Evolutionary conservation across 2,329 filamentous ascomycete species (phyloP).

Genomic region (Fusarium chuoi): DNA sequence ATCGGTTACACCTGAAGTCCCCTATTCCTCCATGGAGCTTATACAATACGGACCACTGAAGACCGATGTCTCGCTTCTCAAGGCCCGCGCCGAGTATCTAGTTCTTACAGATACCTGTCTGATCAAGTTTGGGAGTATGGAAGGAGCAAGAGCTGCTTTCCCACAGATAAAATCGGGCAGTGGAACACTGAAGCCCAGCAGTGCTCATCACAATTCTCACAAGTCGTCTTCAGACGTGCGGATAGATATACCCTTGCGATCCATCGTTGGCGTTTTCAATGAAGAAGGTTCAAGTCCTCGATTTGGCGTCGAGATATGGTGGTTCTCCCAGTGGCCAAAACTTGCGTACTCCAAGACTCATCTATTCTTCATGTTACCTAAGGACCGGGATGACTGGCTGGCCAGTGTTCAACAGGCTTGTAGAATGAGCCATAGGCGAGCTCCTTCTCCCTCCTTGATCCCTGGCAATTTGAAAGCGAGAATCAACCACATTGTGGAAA

Average conservation of each 20-base stretch:
- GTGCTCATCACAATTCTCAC: slow-evolving; percentile 38
- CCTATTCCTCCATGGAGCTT: slow-evolving; percentile 53
- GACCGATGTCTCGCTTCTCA: slow-evolving; percentile 60
- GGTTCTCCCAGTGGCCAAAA: slow-evolving; percentile 58
- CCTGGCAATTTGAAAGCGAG: slow-evolving; percentile 59
- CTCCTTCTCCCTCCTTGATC: slow-evolving; percentile 51
- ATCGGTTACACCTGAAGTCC: slow-evolving; percentile 44
- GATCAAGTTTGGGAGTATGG: slow-evolving; percentile 60
- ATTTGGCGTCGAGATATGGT: slow-evolving; percentile 67
- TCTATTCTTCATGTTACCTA: slow-evolving; percentile 60
- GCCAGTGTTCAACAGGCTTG: slow-evolving; percentile 57
- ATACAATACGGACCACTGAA: slow-evolving; percentile 60
- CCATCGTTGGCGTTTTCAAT: slow-evolving; percentile 63
- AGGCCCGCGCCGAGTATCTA: slow-evolving; percentile 61
- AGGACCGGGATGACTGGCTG: slow-evolving; percentile 62
- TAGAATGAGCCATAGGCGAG: slow-evolving; percentile 51
- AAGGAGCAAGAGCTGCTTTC: slow-evolving; percentile 60
- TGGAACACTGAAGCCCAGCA: slow-evolving; percentile 35
- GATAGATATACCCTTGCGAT: slow-evolving; percentile 60
- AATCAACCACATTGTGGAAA: slow-evolving; percentile 59
- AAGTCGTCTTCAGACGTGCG: slow-evolving; percentile 52
- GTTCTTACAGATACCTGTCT: slow-evolving; percentile 63
- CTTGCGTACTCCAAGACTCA: slow-evolving; percentile 59
- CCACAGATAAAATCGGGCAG: slow-evolving; percentile 53
- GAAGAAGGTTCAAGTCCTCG: slow-evolving; percentile 61